Evolutionary conservation across 495 filamentous ascomycete species (phyloP).

Genomic region (Hypoxylon perforatum): DNA sequence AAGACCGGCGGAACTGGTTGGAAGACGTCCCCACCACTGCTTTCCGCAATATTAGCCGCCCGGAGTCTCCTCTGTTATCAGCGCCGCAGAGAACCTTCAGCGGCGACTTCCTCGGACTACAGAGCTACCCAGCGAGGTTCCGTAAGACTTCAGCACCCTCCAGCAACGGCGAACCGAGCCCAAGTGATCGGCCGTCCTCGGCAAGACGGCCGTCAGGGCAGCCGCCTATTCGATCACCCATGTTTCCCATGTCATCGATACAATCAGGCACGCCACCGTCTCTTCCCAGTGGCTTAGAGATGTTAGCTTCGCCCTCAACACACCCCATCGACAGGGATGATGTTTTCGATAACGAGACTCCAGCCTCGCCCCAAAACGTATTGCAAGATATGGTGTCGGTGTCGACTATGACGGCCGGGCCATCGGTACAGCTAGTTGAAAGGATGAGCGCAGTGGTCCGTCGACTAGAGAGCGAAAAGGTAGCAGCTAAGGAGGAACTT

Average conservation of each 20-base stretch:
- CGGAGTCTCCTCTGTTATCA: conserved; percentile 57
- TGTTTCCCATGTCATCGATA: conserved; percentile 27
- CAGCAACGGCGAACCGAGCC: conserved; percentile 54
- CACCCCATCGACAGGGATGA: conserved; percentile 78
- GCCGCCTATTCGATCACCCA: conserved; percentile 49
- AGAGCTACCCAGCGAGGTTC: conserved; percentile 53
- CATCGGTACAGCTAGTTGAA: conserved; percentile 94
- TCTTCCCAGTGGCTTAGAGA: conserved; percentile 42
- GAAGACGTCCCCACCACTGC: conserved; percentile 62
- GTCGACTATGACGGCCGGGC: conserved; percentile 87
- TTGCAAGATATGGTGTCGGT: conserved; percentile 90
- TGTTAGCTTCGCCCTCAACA: conserved; percentile 51
- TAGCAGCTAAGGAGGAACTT: conserved; percentile 85
- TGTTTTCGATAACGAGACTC: conserved; percentile 68
- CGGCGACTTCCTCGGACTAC: conserved; percentile 58
- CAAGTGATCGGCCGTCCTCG: conserved; percentile 43
- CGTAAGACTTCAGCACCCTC: conserved; percentile 59
- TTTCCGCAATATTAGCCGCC: conserved; percentile 56
- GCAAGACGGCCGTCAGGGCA: conserved; percentile 54
- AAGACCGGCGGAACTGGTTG: conserved; percentile 79
- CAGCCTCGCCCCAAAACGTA: conserved; percentile 74
- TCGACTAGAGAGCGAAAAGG: conserved; percentile 89
- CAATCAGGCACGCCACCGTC: conserved; percentile 40
- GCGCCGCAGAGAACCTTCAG: conserved; percentile 58
- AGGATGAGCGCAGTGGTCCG: conserved; percentile 95